Conservation (phyloP, 2,329 filamentous ascomycete genomes). For the Cladosporium oxysporum region DNA sequence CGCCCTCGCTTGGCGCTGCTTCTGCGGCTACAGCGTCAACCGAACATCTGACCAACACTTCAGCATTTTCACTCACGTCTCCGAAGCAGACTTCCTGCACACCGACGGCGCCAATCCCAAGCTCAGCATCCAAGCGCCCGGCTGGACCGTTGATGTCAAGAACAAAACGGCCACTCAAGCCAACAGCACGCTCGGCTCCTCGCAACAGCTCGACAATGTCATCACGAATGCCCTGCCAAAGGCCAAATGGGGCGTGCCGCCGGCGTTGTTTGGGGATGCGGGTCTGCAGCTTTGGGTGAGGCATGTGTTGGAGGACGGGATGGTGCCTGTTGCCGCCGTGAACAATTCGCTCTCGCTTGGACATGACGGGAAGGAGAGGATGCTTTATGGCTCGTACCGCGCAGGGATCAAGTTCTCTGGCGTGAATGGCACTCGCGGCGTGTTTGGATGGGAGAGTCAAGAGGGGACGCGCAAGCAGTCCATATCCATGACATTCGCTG, state of each 20-base stretch:
- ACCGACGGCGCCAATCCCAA: constrained; percentile 41
- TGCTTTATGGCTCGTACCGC: constrained; percentile 70
- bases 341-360: constrained; percentile 45
- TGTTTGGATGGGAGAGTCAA: constrained; percentile 83
- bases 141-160: constrained; percentile 70
- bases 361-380: constrained; percentile 54
- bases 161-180: constrained; percentile 60
- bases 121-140: constrained; percentile 39
- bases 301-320: constrained; percentile 28
- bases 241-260: constrained; percentile 46
- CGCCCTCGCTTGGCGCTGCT: constrained; percentile 54
- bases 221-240: constrained; percentile 53
- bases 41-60: constrained; percentile 43
- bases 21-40: constrained; percentile 69
- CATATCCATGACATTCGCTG: constrained; percentile 80
- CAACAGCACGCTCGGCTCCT: constrained; percentile 67
- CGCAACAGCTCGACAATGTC: constrained; percentile 60
- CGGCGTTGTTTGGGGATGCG: constrained; percentile 47
- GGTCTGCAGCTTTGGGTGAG: constrained; percentile 62
- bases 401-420: constrained; percentile 65
- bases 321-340: constrained; percentile 65
- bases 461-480: constrained; percentile 63
- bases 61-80: constrained; percentile 65
- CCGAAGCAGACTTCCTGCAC: constrained; percentile 66
- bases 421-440: constrained; percentile 68